phyloP scores from a whole-genome alignment of 2,329 filamentous ascomycete genomes.

The Fusarium chlamydosporum region DNA sequence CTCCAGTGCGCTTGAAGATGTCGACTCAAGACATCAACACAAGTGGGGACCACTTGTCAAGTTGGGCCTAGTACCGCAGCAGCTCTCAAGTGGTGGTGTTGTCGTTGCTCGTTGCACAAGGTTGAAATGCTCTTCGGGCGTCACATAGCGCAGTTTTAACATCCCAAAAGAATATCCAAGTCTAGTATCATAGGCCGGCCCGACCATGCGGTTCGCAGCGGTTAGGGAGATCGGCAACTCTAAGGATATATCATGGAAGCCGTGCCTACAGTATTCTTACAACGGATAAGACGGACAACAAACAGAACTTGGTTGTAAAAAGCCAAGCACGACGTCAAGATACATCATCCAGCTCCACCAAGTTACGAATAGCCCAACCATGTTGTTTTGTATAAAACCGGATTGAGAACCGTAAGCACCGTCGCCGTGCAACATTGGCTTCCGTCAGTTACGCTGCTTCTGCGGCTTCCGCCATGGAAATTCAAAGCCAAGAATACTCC shows the following conservation, averaged over 20 bases:
- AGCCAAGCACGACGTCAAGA: slow-evolving; percentile 26
- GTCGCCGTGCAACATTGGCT: slow-evolving; percentile 36
- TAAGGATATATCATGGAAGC: slow-evolving; percentile 31
- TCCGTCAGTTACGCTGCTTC: slow-evolving; percentile 33
- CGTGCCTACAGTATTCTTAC: slow-evolving; percentile 11
- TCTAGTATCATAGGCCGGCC: slow-evolving; percentile 47
- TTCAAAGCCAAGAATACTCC: slow-evolving; percentile 15
- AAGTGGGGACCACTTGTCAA: slow-evolving; percentile 37
- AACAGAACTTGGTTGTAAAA: slow-evolving; percentile 29
- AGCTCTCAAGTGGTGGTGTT: slow-evolving; percentile 19
- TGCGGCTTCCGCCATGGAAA: slow-evolving; percentile 30
- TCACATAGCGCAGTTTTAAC: slow-evolving; percentile 33
- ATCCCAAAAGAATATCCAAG: slow-evolving; percentile 37
- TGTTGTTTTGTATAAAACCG: slow-evolving; percentile 37
- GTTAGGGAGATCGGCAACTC: slow-evolving; percentile 42
- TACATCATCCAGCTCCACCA: slow-evolving; percentile 17
- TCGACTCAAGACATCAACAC: slow-evolving; percentile 18
- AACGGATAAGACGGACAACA: slow-evolving; percentile 13
- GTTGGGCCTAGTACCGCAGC: slow-evolving; percentile 28
- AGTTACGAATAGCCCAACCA: slow-evolving; percentile 8
- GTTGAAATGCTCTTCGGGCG: slow-evolving; percentile 32
- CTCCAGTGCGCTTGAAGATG: slow-evolving; percentile 14
- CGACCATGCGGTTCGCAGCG: slow-evolving; percentile 37
- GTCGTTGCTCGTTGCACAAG: slow-evolving; percentile 40
- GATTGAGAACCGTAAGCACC: slow-evolving; percentile 35